Conservation (phyloP, 2,329 filamentous ascomycete species). For the Gaeumannomyces sp. region DNA sequence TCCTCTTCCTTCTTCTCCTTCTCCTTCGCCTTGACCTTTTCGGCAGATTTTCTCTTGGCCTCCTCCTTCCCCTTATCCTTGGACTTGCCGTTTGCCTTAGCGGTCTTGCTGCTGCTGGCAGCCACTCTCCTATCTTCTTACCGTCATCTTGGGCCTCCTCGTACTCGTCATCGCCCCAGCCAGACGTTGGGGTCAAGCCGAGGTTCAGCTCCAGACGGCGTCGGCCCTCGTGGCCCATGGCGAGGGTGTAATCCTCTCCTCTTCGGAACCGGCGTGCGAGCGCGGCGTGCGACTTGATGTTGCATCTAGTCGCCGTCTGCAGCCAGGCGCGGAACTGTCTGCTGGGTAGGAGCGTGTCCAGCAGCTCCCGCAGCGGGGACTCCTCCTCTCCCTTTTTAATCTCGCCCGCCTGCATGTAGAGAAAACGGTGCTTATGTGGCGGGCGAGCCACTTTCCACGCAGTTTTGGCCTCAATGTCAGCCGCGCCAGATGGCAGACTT, state of each 20-base stretch:
- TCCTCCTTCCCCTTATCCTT: slow-evolving; percentile 27
- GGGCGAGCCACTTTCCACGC: slow-evolving; percentile 74
- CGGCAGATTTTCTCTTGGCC: slow-evolving; percentile 1
- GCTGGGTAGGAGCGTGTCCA: slow-evolving; percentile 79
- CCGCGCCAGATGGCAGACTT: slow-evolving; percentile 37
- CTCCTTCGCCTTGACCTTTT: slow-evolving; percentile 18
- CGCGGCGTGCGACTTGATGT: slow-evolving; percentile 66
- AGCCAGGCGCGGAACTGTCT: slow-evolving; percentile 86
- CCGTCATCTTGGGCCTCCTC: slow-evolving; percentile 38
- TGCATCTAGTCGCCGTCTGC: slow-evolving; percentile 70
- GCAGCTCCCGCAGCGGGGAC: slow-evolving; percentile 66
- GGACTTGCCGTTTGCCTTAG: slow-evolving; percentile 26
- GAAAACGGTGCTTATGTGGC: slow-evolving; percentile 90
- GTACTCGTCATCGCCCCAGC: slow-evolving; percentile 63
- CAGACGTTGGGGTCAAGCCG: slow-evolving; percentile 74
- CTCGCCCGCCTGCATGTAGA: slow-evolving; percentile 59
- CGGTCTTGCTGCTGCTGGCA: slow-evolving; percentile 17
- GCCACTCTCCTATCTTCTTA: slow-evolving; percentile 16
- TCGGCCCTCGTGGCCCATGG: slow-evolving; percentile 75
- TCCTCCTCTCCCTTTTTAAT: slow-evolving; percentile 28
- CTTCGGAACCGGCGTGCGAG: slow-evolving; percentile 82
- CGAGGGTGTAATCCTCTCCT: slow-evolving; percentile 86
- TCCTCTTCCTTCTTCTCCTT: slow-evolving; percentile 22
- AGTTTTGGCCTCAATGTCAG: slow-evolving; percentile 51
- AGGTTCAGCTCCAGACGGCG: slow-evolving; percentile 83